phyloP scores from a whole-genome alignment of 352 stramenopile species.

The Phytophthora boehmeriae region DNA sequence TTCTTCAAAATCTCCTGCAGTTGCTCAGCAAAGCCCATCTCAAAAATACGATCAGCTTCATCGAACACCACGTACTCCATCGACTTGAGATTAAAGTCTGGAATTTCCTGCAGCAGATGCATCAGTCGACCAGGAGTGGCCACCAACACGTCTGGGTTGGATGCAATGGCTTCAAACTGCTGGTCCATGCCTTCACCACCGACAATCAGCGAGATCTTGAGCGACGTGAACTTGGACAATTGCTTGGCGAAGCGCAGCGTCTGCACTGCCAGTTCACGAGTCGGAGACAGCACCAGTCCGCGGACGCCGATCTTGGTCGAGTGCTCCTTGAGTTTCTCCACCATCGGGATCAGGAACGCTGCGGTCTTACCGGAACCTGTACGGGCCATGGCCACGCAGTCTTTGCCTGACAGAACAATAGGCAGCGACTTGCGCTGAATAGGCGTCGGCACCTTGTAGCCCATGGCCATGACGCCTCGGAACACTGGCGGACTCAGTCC shows the following conservation, averaged over 20 bases:
- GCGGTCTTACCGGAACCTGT: slow-evolving; percentile 98
- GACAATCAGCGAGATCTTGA: slow-evolving; percentile 94
- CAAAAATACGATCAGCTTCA: slow-evolving; percentile 99
- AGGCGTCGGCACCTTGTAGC: slow-evolving; percentile 97
- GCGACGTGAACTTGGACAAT: slow-evolving; percentile 91
- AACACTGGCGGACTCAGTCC: slow-evolving; percentile 82
- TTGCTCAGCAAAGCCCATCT: slow-evolving; percentile 99
- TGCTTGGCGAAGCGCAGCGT: slow-evolving; percentile 92
- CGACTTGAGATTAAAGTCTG: slow-evolving; percentile 92
- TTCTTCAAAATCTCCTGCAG: slow-evolving; percentile 93
- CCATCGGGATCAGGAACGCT: slow-evolving; percentile 97
- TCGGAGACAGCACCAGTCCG: slow-evolving; percentile 95
- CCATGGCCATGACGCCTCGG: slow-evolving; percentile 92
- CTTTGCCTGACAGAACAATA: slow-evolving; percentile 94
- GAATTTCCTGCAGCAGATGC: slow-evolving; percentile 94
- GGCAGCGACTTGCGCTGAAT: slow-evolving; percentile 99
- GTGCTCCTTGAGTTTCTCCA: slow-evolving; percentile 97
- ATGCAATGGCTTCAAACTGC: slow-evolving; percentile 96
- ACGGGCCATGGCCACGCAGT: slow-evolving; percentile 98
- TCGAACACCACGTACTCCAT: slow-evolving; percentile 97
- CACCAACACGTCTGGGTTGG: slow-evolving; percentile 94
- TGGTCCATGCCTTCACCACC: slow-evolving; percentile 98
- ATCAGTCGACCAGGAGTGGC: slow-evolving; percentile 95
- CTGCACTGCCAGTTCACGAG: slow-evolving; percentile 98
- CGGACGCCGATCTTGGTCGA: slow-evolving; percentile 88